Evolutionary conservation across 1,139 yeast species (phyloP).

Genomic region (Scheffersomyces illinoinensis): DNA sequence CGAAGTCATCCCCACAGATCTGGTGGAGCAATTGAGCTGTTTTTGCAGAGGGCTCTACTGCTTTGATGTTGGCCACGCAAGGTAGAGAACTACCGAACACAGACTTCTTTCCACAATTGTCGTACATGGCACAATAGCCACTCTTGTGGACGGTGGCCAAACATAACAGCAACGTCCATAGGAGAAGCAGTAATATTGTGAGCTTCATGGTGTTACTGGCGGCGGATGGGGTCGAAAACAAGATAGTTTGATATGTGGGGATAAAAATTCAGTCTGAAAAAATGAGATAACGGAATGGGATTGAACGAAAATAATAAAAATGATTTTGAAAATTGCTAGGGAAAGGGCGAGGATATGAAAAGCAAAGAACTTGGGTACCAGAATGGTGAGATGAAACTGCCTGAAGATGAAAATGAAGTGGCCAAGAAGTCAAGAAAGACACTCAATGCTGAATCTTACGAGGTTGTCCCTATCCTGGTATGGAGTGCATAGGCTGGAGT

Average conservation of each 20-base stretch:
- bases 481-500: neutral
- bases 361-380: neutral
- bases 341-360: neutral
- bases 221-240: neutral
- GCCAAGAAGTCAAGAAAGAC: neutral
- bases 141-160: conserved; percentile 14
- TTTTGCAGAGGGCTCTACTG: conserved; percentile 26
- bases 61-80: conserved; percentile 59
- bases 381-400: neutral
- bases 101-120: conserved; percentile 75
- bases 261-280: neutral
- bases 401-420: neutral
- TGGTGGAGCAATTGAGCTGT: conserved; percentile 49
- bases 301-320: too few species aligned
- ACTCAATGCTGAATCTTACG: neutral
- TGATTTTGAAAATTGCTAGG: neutral
- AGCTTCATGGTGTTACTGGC: conserved; percentile 1
- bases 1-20: conserved; percentile 74
- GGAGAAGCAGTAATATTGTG: neutral
- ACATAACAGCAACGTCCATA: neutral
- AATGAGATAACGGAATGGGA: neutral
- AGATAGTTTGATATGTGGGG: neutral
- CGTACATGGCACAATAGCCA: conserved; percentile 61
- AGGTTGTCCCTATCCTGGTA: neutral
- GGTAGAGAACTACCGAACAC: conserved; percentile 81